These are phyloP conservation scores for Polyporus arcularius DNA, from an alignment of 768 basidiomycete genomes.

Conservation along the genomic window DNA sequence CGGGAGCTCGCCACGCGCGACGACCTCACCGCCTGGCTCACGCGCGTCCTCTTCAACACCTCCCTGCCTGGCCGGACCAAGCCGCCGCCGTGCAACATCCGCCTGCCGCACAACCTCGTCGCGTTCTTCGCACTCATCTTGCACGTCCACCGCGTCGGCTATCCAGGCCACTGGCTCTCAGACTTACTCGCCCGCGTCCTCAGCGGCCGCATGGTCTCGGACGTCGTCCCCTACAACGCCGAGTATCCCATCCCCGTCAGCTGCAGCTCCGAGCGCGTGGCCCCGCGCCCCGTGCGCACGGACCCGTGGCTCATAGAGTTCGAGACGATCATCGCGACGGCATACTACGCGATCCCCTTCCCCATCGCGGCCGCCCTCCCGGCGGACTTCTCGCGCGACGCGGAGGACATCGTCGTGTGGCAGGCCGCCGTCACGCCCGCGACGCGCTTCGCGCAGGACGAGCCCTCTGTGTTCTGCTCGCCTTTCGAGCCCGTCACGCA, in stretches of 20 bases:
- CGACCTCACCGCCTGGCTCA: conserved; percentile 36
- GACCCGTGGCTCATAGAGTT: conserved; percentile 29
- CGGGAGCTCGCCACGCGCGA: conserved; percentile 27
- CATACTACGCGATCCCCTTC: conserved; percentile 24
- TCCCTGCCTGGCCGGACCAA: conserved; percentile 28
- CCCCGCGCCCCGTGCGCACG: conserved; percentile 16
- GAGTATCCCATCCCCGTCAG: conserved; percentile 30
- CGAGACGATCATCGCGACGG: conserved; percentile 24
- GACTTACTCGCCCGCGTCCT: conserved; percentile 32
- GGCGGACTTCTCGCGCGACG: conserved; percentile 14
- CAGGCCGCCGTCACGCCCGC: neutral
- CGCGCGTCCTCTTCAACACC: conserved; percentile 34
- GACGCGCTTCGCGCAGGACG: neutral
- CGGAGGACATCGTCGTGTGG: conserved; percentile 17
- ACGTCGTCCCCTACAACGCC: conserved; percentile 30
- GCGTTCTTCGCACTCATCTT: conserved; percentile 36
- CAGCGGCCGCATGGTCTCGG: conserved; percentile 28
- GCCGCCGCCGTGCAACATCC: conserved; percentile 29
- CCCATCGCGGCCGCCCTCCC: conserved; percentile 11
- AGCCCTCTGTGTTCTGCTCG: neutral
- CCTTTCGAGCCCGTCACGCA: conserved; percentile 9
- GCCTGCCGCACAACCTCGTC: conserved; percentile 37
- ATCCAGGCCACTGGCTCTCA: conserved; percentile 39
- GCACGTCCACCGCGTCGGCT: conserved; percentile 36
- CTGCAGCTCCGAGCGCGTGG: conserved; percentile 17